A percentile compares a stretch with the other conserved stretches of the same genome.
phyloP scores from a whole-genome alignment of 805 yeast genomes.

The Danielia oregonensis region DNA sequence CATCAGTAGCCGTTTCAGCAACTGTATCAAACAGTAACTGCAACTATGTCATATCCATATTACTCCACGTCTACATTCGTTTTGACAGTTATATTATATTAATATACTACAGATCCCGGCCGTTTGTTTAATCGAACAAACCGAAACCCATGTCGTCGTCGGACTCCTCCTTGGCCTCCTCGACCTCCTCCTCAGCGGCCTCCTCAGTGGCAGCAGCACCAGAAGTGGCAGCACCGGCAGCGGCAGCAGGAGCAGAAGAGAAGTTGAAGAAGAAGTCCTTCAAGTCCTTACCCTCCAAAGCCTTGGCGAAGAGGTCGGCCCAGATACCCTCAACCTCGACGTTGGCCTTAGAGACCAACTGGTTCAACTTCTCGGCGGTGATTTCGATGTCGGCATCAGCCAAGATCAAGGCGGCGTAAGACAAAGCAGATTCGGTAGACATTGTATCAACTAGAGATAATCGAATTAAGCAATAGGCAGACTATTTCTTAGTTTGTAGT shows the following conservation, averaged over 20 bases:
- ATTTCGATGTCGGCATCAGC: slow-evolving; percentile 47
- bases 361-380: slow-evolving; percentile 41
- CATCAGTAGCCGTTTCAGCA: too few relatives aligned
- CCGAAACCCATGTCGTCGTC: slow-evolving; percentile 43
- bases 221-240: slow-evolving; percentile 34
- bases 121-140: slow-evolving; percentile 42
- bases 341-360: slow-evolving; percentile 40
- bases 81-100: too few relatives aligned
- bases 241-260: slow-evolving; percentile 43
- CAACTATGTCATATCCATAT: too few relatives aligned
- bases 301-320: slow-evolving; percentile 47
- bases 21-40: too few relatives aligned
- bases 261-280: slow-evolving; percentile 48
- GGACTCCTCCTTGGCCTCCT: slow-evolving; percentile 28
- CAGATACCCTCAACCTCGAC: slow-evolving; percentile 44
- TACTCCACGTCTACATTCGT: too few relatives aligned
- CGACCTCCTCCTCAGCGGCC: slow-evolving; percentile 28
- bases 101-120: too few relatives aligned
- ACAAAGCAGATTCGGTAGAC: slow-evolving; percentile 48
- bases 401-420: slow-evolving; percentile 49
- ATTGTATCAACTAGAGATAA: slow-evolving; percentile 46
- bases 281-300: slow-evolving; percentile 45
- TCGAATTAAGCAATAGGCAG: slow-evolving; percentile 48
- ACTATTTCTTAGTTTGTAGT: slow-evolving; percentile 42
- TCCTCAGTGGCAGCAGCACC: slow-evolving; percentile 34